Evolutionary conservation across 2,329 filamentous ascomycete species (phyloP), one percentile per base, ranked within the genome.

Genomic region (Calonectria honghensis): DNA sequence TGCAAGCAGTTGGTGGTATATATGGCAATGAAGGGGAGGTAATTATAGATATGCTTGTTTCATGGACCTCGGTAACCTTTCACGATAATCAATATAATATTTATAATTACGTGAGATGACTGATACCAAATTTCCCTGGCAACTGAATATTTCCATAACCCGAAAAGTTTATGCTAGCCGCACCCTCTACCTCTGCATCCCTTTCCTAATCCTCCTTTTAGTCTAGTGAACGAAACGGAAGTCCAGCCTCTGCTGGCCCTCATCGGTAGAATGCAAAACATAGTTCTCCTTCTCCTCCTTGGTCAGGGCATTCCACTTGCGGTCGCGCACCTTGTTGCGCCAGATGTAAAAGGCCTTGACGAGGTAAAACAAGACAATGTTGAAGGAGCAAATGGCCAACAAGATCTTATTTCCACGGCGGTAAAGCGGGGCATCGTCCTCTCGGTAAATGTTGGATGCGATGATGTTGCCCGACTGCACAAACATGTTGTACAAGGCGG

Each of bases 401-500:
- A 91, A 81, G 13, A 88, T 84, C 74, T 84, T 87, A 79, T 90
- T 90, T 0, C 89, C 89, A 0, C 86, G 84, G 6, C 84, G 83
- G 75, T 91, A 91, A 29, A 89, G 81, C 2, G 90, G 90, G 77
- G 87, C 85, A 78, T 92, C 90, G 52, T 90, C 89, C 83, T 91
- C 88, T 59, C 82, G 81, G 68, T 84, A 85, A 59, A 85, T 84
- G 31, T 88, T 88, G 5, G 85, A 85, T 0, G 84, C 81, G 37
- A 87, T 85, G 64, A 89, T 88, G 61, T 82, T 85, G 31, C 84
- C 84, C 0, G 85, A 84, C 72, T 89, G 88, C 0, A 89, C 86
- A 24, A 84, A 85, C 87, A 89, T 89, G 79, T 93, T 93, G 84
- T 93, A 93, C 11, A 92, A 76, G 0, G 91, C 91, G 0, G 89